phyloP scores from a whole-genome alignment of 2,329 filamentous ascomycete genomes.

The Hymenoscyphus fructigenus region DNA sequence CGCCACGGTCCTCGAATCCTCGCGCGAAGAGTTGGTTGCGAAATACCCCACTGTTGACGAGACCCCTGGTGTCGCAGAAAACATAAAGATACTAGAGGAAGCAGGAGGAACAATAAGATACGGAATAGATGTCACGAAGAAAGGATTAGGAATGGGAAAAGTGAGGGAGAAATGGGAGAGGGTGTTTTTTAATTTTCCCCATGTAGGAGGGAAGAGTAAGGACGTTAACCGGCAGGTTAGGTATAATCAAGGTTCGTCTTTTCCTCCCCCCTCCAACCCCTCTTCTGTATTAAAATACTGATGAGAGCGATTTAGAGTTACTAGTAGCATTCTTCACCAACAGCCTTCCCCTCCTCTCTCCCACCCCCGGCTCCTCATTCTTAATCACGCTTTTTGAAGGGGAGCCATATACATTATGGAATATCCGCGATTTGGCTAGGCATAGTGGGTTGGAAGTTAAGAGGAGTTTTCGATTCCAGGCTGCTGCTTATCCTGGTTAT shows the following conservation, averaged over 20 bases:
- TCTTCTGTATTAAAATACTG: neutral
- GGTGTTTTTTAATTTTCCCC: conserved; percentile 95
- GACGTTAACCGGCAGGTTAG: conserved; percentile 94
- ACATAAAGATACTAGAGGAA: conserved; percentile 55
- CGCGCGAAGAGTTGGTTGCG: conserved; percentile 53
- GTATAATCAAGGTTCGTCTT: conserved; percentile 66
- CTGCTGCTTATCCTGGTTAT: conserved; percentile 70
- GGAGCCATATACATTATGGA: conserved; percentile 95
- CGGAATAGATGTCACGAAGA: conserved; percentile 65
- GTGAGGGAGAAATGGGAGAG: conserved; percentile 61
- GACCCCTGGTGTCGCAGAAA: conserved; percentile 36
- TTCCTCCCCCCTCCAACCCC: neutral
- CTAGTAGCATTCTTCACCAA: conserved; percentile 67
- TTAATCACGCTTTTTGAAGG: conserved; percentile 89
- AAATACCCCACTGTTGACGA: conserved; percentile 72
- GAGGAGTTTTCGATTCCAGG: conserved; percentile 68
- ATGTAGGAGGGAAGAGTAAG: conserved; percentile 87
- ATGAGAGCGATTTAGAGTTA: conserved; percentile 47
- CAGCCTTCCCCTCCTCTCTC: conserved; percentile 51
- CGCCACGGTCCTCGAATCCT: conserved; percentile 67
- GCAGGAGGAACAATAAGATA: conserved; percentile 51
- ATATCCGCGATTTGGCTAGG: conserved; percentile 81
- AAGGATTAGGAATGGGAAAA: conserved; percentile 25
- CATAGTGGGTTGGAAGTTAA: conserved; percentile 71
- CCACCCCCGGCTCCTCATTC: conserved; percentile 53